phyloP scores from a whole-genome alignment of 257 asterid genomes.

The Solanum pinnatisectum region DNA sequence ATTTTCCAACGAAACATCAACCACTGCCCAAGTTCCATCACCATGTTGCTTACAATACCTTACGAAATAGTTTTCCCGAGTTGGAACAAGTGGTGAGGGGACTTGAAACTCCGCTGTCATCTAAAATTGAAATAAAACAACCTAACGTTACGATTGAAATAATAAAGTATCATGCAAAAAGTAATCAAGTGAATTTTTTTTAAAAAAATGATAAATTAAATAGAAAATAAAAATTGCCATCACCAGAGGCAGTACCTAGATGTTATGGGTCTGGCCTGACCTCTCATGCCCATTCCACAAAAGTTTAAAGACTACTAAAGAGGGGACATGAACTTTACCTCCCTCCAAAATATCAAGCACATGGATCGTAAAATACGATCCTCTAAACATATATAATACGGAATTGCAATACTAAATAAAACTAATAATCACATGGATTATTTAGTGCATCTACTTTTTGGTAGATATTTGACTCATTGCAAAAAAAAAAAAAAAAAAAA shows the following conservation, averaged over 20 bases:
- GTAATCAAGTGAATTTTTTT: too few relatives aligned
- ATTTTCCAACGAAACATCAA: slow-evolving; percentile 50
- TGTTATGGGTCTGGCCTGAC: not conserved
- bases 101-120: slow-evolving; percentile 57
- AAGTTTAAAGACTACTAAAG: not conserved
- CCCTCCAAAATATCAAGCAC: not conserved
- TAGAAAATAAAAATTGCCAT: not conserved
- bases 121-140: slow-evolving; percentile 3
- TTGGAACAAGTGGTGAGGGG: slow-evolving; percentile 50
- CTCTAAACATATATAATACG: not conserved
- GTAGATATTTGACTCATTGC: too few relatives aligned
- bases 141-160: not conserved
- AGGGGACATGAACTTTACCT: not conserved
- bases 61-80: slow-evolving; percentile 37
- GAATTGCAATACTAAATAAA: too few relatives aligned
- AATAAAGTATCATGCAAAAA: not conserved
- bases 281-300: not conserved
- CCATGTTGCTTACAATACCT: slow-evolving; percentile 43
- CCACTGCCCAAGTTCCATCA: slow-evolving; percentile 49
- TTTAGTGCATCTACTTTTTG: too few relatives aligned
- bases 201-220: not conserved
- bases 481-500: too few relatives aligned
- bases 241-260: not conserved
- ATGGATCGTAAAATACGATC: not conserved
- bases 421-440: too few relatives aligned